These are phyloP conservation scores for Pythium rhizo-oryzae DNA, from an alignment of 352 stramenopile genomes.

Conservation along the genomic window DNA sequence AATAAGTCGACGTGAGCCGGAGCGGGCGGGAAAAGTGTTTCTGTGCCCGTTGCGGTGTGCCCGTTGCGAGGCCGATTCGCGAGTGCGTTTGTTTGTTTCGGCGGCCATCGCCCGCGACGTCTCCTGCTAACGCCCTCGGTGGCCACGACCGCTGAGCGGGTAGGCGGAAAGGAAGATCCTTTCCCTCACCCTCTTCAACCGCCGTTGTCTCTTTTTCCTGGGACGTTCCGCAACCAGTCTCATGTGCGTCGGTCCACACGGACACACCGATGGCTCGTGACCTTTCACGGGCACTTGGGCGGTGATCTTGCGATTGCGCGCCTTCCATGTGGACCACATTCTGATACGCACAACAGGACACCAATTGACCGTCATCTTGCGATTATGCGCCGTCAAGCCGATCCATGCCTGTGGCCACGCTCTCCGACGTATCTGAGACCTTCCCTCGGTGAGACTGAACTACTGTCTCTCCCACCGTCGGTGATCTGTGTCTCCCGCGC, in stretches of 20 bases:
- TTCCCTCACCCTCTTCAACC: neutral
- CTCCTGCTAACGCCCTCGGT: neutral
- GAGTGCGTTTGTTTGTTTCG: neutral
- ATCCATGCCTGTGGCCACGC: neutral
- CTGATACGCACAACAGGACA: neutral
- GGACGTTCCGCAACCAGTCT: neutral
- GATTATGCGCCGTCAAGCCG: neutral
- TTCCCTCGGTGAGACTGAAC: neutral
- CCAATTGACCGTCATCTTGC: neutral
- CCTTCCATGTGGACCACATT: constrained; percentile 1
- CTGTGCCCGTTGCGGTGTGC: neutral
- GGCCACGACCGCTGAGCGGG: neutral
- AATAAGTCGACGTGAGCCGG: neutral
- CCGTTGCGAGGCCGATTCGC: neutral
- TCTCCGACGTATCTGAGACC: neutral
- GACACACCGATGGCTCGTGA: neutral
- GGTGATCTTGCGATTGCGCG: neutral
- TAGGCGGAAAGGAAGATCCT: neutral
- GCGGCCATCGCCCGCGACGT: too few relatives aligned
- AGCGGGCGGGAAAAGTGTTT: neutral
- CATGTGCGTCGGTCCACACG: neutral
- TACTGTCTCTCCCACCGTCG: too few relatives aligned
- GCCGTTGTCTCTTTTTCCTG: neutral
- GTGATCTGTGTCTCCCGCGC: too few relatives aligned
- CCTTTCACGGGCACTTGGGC: neutral